Conservation (phyloP, 768 basidiomycete species). For the Ephemerocybe angulata region DNA sequence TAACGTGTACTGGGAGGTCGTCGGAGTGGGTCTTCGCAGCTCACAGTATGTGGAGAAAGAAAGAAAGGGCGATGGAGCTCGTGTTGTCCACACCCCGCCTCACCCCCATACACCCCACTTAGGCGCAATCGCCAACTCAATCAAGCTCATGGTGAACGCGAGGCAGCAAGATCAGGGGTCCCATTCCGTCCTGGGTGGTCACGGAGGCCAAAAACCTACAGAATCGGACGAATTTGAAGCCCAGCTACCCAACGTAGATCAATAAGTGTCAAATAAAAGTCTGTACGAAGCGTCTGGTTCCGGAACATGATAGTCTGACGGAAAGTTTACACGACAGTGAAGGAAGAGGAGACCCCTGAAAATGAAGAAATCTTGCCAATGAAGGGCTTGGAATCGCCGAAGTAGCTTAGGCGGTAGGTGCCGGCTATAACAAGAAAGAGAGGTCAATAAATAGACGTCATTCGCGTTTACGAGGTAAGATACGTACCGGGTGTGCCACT, state of each 20-base stretch:
- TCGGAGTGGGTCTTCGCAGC: background rate
- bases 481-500: slow-evolving; percentile 49
- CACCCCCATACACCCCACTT: background rate
- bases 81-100: background rate
- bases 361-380: slow-evolving; percentile 63
- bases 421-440: slow-evolving; percentile 43
- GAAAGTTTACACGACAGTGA: slow-evolving; percentile 47
- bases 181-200: slow-evolving; percentile 1
- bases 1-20: background rate
- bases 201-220: background rate
- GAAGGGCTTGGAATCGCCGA: slow-evolving; percentile 72
- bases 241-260: slow-evolving; percentile 6
- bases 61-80: background rate
- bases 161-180: slow-evolving; percentile 23
- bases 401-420: slow-evolving; percentile 67
- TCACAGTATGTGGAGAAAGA: background rate
- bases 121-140: slow-evolving; percentile 7
- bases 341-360: slow-evolving; percentile 56
- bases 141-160: slow-evolving; percentile 36
- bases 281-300: background rate
- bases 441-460: slow-evolving; percentile 10
- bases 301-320: background rate
- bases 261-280: slow-evolving; percentile 9
- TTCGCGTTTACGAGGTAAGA: slow-evolving; percentile 7
- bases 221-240: background rate